Evolutionary conservation across 2,329 filamentous ascomycete genomes (phyloP), one percentile per base, ranked within the genome.

Genomic region (Didymella lethalis): DNA sequence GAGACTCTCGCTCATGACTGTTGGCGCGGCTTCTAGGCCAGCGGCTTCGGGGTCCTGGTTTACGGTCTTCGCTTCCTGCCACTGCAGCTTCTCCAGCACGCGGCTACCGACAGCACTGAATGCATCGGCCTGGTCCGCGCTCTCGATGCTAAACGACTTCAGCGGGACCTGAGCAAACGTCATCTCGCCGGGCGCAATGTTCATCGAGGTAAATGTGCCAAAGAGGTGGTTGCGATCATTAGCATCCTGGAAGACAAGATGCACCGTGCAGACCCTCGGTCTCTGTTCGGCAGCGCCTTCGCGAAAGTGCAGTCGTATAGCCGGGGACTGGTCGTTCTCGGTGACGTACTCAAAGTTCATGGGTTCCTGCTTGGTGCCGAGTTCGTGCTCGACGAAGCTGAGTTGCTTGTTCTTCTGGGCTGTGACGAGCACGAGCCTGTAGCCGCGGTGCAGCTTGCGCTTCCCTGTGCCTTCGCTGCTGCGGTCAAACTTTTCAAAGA

Each of bases 401-500:
- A 96, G 79, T 0, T 90, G 90, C 73, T 93, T 92, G 50, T 88
- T 91, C 61, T 85, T 88, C 2, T 91, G 86, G 8, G 90, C 90
- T 0, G 93, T 96, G 32, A 93, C 86, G 16, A 96, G 84, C 8
- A 90, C 86, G 46, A 97, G 79, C 23, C 93, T 87, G 78, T 90
- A 95, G 0, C 93, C 93, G 41, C 89, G 85, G 74, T 97, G 93
- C 69, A 89, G 85, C 54, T 82, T 87, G 43, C 92, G 87, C 47
- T 85, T 85, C 0, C 91, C 92, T 0, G 87, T 88, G 0, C 90
- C 91, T 61, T 91, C 90, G 41, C 84, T 87, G 65, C 92, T 86
- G 52, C 87, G 87, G 26, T 85, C 81, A 0, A 86, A 80, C 65
- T 85, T 88, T 73, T 96, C 91, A 69, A 94, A 96, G 3, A 97